Evolutionary conservation across 2,329 filamentous ascomycete genomes (phyloP), one percentile per base, ranked within the genome.

Genomic region (Malbranchea cinnamomea): DNA sequence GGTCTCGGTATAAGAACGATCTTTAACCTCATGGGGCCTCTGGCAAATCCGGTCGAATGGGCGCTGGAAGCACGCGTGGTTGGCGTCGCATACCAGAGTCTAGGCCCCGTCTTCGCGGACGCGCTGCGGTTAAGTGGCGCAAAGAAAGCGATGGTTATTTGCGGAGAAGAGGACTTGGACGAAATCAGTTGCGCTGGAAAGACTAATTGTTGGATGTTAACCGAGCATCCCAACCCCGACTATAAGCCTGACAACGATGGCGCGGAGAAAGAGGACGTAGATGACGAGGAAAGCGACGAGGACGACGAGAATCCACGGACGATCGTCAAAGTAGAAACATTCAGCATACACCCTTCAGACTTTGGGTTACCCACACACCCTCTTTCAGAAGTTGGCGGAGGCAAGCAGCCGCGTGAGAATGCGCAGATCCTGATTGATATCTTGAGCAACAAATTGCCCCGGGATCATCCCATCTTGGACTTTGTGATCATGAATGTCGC

Each of bases 401-500:
- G 85, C 5, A 85, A 87, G 54, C 73, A 79, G 44, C 84, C 89
- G 2, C 68, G 70, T 28, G 79, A 92, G 56, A 98, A 98, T 49
- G 89, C 89, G 1, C 67, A 67, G 37, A 92, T 93, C 26, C 59
- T 98, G 36, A 75, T 74, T 52, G 68, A 67, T 37, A 78, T 98
- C 24, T 57, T 98, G 34, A 65, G 67, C 30, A 78, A 79, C 38
- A 68, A 91, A 53, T 54, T 91, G 26, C 60, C 73, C 1, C 67
- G 68, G 7, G 72, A 92, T 42, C 73, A 93, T 43, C 83, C 89
- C 0, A 81, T 98, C 30, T 56, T 94, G 37, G 78, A 92, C 49
- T 98, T 98, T 48, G 83, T 98, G 12, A 66, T 95, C 30, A 79
- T 95, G 57, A 98, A 98, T 49, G 80, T 87, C 2, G 85, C 87